Evolutionary conservation across 202 grass and related monocot species (phyloP).

Genomic region (Setaria italica): DNA sequence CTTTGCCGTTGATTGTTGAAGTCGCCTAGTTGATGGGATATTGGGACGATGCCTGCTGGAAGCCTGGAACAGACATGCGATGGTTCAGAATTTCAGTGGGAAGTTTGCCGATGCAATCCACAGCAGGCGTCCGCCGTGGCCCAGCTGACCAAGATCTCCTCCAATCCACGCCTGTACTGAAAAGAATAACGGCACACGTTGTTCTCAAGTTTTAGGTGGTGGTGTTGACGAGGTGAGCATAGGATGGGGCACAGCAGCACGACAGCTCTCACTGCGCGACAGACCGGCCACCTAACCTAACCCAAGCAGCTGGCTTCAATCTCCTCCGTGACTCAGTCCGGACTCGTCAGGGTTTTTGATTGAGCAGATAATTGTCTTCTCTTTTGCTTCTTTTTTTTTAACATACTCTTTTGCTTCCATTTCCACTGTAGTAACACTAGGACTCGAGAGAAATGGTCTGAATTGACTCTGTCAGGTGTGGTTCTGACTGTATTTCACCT

Average conservation of each 20-base stretch:
- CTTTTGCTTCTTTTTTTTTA: too few relatives aligned
- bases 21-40: neutral
- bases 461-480: too few relatives aligned
- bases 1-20: neutral
- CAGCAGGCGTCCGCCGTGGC: neutral
- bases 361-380: neutral
- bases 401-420: neutral
- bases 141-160: conserved; percentile 26
- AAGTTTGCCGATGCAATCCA: conserved; percentile 23
- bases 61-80: neutral
- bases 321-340: conserved; percentile 1
- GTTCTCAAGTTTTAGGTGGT: conserved; percentile 39
- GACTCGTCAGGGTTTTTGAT: neutral
- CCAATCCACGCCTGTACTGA: neutral
- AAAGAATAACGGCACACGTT: neutral
- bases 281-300: conserved; percentile 50
- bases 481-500: neutral
- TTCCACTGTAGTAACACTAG: neutral
- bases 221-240: conserved; percentile 3
- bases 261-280: neutral
- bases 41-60: neutral
- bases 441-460: neutral
- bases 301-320: conserved; percentile 1
- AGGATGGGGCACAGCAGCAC: neutral
- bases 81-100: neutral